These are phyloP conservation scores for Cochlearia excelsa DNA, from an alignment of 345 rosid genomes.

Conservation along the genomic window DNA sequence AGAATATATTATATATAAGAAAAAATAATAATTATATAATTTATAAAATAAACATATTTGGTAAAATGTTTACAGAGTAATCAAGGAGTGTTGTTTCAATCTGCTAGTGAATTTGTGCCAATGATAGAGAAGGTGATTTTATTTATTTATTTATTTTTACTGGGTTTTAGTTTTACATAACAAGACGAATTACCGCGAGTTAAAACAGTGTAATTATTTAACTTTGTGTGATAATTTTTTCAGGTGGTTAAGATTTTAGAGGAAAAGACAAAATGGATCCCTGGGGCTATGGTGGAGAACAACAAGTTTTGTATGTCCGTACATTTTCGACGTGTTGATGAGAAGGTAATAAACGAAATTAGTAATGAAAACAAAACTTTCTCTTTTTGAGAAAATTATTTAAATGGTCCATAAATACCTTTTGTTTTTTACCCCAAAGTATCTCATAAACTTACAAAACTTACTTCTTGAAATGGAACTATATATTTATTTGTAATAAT, in stretches of 20 bases:
- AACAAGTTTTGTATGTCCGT: constrained; percentile 95
- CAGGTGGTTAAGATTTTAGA: constrained; percentile 53
- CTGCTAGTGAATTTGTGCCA: constrained; percentile 78
- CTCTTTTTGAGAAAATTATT: not conserved
- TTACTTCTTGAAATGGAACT: constrained; percentile 8
- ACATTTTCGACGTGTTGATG: constrained; percentile 89
- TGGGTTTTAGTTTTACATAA: not conserved
- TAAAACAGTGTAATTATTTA: constrained; percentile 14
- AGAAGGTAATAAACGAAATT: constrained; percentile 49
- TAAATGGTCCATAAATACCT: not conserved
- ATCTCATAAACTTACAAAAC: not conserved
- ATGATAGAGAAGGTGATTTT: constrained; percentile 75
- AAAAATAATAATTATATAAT: not conserved
- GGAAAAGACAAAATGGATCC: constrained; percentile 64
- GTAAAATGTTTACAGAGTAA: constrained; percentile 39
- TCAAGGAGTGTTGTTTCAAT: constrained; percentile 58
- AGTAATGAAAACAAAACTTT: not conserved
- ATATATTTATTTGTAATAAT: not conserved
- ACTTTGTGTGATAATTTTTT: constrained; percentile 6
- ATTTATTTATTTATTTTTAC: not conserved
- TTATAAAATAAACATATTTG: not conserved
- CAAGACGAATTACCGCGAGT: not conserved
- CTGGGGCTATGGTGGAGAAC: constrained; percentile 80
- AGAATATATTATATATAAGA: not conserved
- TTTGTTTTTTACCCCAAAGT: constrained; percentile 19